These are phyloP conservation scores for Phialophora expanda DNA, from an alignment of 2,329 filamentous ascomycete species.

Conservation along the genomic window DNA sequence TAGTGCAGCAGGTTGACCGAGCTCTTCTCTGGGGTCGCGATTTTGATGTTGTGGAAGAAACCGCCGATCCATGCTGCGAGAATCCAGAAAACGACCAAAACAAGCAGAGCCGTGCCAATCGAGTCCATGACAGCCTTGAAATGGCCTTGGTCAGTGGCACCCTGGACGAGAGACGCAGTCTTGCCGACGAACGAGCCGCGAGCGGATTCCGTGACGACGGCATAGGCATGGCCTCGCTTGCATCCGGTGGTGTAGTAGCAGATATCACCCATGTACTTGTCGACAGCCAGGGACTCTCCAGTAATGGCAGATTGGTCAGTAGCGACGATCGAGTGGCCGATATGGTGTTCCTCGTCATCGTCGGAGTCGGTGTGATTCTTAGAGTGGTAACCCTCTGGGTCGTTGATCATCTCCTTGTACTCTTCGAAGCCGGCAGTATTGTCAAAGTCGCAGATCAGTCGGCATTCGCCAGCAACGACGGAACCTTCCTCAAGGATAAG, in stretches of 20 bases:
- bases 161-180: constrained; percentile 74
- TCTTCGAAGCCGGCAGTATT: constrained; percentile 69
- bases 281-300: constrained; percentile 77
- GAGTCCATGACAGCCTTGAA: constrained; percentile 86
- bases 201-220: constrained; percentile 69
- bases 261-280: constrained; percentile 77
- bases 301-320: constrained; percentile 81
- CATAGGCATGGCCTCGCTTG: constrained; percentile 79
- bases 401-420: constrained; percentile 67
- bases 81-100: constrained; percentile 79
- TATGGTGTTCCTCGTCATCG: constrained; percentile 65
- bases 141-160: constrained; percentile 75
- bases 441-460: constrained; percentile 74
- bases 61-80: constrained; percentile 76
- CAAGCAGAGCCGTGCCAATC: constrained; percentile 74
- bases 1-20: constrained; percentile 71
- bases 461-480: constrained; percentile 71
- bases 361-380: constrained; percentile 64
- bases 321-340: constrained; percentile 70
- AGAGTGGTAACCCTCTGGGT: constrained; percentile 65
- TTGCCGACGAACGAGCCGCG: constrained; percentile 77
- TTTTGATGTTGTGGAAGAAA: constrained; percentile 73
- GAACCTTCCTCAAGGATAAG: constrained; percentile 73
- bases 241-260: constrained; percentile 81
- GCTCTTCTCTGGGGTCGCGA: constrained; percentile 63